These are phyloP conservation scores for Chaetothyriales sp. DNA, from an alignment of 2,329 filamentous ascomycete species.

Conservation along the genomic window DNA sequence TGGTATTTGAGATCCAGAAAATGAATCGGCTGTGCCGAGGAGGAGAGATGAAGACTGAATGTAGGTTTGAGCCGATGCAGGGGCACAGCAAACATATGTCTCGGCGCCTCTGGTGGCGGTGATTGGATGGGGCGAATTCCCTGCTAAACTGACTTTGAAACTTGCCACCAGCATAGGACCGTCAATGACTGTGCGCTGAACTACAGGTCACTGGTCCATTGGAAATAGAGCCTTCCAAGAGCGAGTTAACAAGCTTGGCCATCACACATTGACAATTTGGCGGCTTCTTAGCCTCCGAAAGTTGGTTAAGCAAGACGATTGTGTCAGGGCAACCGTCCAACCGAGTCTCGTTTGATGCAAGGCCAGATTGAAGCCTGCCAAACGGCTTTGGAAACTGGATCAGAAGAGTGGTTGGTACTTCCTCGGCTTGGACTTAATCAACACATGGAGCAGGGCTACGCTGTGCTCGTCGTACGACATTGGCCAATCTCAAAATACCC, in stretches of 20 bases:
- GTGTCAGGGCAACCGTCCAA: not conserved
- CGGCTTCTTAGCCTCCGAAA: not conserved
- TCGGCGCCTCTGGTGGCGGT: not conserved
- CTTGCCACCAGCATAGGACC: not conserved
- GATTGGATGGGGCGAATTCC: not conserved
- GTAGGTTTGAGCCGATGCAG: not conserved
- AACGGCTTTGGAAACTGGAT: not conserved
- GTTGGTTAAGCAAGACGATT: not conserved
- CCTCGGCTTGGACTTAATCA: not conserved
- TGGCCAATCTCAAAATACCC: slow-evolving; percentile 52
- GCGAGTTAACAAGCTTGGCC: not conserved
- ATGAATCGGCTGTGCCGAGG: not conserved
- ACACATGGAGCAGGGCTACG: not conserved
- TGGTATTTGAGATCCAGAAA: not conserved
- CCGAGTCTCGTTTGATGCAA: not conserved
- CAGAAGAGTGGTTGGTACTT: not conserved
- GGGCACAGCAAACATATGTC: not conserved
- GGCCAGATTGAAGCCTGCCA: not conserved
- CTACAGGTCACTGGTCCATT: not conserved
- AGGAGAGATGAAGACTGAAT: not conserved
- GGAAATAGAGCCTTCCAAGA: not conserved
- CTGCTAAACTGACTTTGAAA: not conserved
- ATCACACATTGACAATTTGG: not conserved
- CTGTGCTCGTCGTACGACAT: slow-evolving; percentile 16
- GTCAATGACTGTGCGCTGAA: not conserved